These are phyloP conservation scores for Chrysoporthe deuterocubensis DNA, from an alignment of 2,329 filamentous ascomycete genomes.

Conservation along the genomic window DNA sequence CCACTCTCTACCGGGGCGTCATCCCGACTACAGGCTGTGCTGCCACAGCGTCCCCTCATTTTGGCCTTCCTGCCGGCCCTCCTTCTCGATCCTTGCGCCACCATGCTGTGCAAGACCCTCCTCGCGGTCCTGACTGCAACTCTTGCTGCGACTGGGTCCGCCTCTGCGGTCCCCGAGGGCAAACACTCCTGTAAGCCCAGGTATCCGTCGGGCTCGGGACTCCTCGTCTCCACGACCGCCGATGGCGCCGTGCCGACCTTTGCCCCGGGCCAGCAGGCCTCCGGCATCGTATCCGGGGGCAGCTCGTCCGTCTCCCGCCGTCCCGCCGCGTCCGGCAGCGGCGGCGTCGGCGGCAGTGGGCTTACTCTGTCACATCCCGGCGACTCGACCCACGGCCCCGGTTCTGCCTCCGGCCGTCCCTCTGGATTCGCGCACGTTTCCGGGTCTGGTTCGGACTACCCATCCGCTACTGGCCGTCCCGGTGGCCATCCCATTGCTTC, in stretches of 20 bases:
- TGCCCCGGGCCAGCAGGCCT: neutral
- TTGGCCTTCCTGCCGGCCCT: neutral
- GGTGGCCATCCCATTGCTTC: neutral
- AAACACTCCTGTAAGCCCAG: neutral
- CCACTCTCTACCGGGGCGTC: neutral
- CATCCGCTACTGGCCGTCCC: neutral
- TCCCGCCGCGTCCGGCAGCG: neutral
- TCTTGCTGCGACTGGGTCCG: neutral
- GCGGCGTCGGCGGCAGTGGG: neutral
- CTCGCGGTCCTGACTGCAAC: neutral
- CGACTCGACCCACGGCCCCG: neutral
- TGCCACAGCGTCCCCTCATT: neutral
- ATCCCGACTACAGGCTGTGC: neutral
- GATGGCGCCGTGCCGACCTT: neutral
- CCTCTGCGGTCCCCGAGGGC: neutral
- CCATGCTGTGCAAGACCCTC: neutral
- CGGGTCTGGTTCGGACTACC: neutral
- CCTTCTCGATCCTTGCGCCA: neutral
- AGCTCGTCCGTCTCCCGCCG: neutral
- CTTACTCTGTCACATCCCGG: neutral
- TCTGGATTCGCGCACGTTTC: neutral
- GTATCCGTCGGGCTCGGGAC: neutral
- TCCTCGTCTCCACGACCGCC: neutral
- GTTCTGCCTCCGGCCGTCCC: neutral
- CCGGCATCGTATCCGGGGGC: neutral